Evolutionary conservation across 2,329 filamentous ascomycete species (phyloP).

Genomic region (Penicillium sp.): DNA sequence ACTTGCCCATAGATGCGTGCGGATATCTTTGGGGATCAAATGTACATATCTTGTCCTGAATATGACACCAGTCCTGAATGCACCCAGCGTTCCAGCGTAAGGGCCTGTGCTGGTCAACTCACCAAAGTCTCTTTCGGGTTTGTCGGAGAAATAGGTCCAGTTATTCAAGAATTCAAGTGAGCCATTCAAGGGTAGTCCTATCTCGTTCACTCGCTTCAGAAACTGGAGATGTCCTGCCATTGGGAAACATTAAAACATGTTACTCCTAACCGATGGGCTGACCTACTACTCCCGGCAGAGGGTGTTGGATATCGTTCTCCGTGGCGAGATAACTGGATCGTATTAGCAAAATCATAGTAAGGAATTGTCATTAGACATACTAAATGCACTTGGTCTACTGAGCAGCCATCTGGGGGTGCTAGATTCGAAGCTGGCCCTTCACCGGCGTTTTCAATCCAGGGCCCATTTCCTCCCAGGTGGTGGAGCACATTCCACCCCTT

Average conservation of each 20-base stretch:
- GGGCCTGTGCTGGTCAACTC: constrained; percentile 50
- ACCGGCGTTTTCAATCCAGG: constrained; percentile 46
- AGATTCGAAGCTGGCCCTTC: constrained; percentile 34
- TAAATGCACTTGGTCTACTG: constrained; percentile 52
- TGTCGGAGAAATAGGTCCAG: constrained; percentile 48
- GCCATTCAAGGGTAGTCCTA: constrained; percentile 39
- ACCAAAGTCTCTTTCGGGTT: constrained; percentile 41
- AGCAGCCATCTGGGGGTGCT: constrained; percentile 41
- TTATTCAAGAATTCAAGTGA: constrained; percentile 47
- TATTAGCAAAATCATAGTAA: not conserved
- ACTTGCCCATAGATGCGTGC: constrained; percentile 48
- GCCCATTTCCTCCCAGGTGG: constrained; percentile 49
- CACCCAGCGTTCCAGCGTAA: constrained; percentile 47
- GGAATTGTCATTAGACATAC: constrained; percentile 25
- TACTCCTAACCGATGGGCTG: not conserved
- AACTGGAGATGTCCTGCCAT: constrained; percentile 41
- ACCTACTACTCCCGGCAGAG: constrained; percentile 44
- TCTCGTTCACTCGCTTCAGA: constrained; percentile 40
- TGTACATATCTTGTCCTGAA: constrained; percentile 47
- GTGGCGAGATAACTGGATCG: constrained; percentile 48
- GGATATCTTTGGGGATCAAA: constrained; percentile 33
- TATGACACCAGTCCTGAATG: constrained; percentile 48
- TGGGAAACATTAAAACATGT: constrained; percentile 1
- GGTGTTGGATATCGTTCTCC: constrained; percentile 50
- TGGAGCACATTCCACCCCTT: constrained; percentile 44